Percentiles rank a stretch among this genome's conserved stretches.
These are phyloP conservation scores for Pseudevernia furfuracea DNA, from an alignment of 495 filamentous ascomycete genomes.

Conservation along the genomic window DNA sequence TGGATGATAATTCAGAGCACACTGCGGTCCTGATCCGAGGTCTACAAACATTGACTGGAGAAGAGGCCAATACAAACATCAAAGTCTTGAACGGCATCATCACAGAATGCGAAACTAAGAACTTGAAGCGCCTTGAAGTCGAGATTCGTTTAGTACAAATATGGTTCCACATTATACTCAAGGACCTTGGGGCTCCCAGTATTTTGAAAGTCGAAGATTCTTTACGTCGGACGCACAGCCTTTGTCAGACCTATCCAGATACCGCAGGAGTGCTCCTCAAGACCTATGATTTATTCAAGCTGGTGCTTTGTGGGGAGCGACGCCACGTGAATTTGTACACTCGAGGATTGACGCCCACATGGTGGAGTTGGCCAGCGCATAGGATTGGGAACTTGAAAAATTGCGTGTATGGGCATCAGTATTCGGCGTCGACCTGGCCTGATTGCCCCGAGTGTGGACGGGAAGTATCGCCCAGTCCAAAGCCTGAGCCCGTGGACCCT, in stretches of 20 bases:
- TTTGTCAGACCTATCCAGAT: constrained; percentile 16
- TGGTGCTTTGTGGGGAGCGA: background rate
- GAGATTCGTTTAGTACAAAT: constrained; percentile 21
- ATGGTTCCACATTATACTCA: constrained; percentile 15
- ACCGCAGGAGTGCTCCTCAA: constrained; percentile 17
- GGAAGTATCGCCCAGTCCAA: background rate
- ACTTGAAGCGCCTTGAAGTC: constrained; percentile 23
- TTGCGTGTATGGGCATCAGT: constrained; percentile 23
- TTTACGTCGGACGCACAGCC: background rate
- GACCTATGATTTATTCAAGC: constrained; percentile 9
- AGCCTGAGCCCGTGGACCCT: background rate
- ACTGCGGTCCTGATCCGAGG: constrained; percentile 12
- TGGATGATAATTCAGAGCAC: constrained; percentile 14
- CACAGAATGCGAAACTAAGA: constrained; percentile 3
- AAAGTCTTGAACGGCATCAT: constrained; percentile 11
- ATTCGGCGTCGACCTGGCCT: constrained; percentile 16
- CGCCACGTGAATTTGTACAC: constrained; percentile 10
- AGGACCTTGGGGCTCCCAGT: background rate
- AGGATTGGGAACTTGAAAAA: constrained; percentile 12
- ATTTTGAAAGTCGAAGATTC: constrained; percentile 9
- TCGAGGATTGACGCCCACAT: constrained; percentile 2
- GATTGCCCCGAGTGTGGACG: constrained; percentile 24
- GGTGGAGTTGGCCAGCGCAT: constrained; percentile 22
- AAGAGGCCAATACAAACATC: constrained; percentile 3
- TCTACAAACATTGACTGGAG: constrained; percentile 5